phyloP scores from a whole-genome alignment of 176 grass and related monocot species.

The Elaeis guineensis region DNA sequence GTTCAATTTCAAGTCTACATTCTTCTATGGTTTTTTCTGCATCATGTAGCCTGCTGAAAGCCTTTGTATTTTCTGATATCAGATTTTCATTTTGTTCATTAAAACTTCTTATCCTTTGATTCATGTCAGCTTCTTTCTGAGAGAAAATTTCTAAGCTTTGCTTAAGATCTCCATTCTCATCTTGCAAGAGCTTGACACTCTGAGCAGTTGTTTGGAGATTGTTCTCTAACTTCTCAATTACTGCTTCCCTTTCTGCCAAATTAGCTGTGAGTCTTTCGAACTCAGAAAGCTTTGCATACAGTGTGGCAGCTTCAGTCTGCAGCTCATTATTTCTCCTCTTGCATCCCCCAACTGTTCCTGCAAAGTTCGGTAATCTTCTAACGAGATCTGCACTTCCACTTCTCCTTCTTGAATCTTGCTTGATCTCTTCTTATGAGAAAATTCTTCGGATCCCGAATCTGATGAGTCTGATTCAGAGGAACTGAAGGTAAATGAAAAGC shows the following conservation, averaged over 20 bases:
- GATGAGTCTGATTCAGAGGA: conserved; percentile 61
- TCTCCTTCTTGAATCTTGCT: conserved; percentile 3
- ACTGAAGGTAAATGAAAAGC: conserved; percentile 25
- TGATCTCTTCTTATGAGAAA: neutral
- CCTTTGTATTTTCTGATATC: conserved; percentile 21
- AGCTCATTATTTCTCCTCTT: conserved; percentile 22
- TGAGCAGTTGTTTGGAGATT: neutral
- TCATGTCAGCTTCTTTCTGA: conserved; percentile 38
- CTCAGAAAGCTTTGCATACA: conserved; percentile 19
- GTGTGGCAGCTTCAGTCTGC: conserved; percentile 14
- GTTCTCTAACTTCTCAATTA: neutral
- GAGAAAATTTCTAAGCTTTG: conserved; percentile 15
- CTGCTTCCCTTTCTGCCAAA: conserved; percentile 10
- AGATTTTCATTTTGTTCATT: conserved; percentile 42
- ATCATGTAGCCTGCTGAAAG: conserved; percentile 16
- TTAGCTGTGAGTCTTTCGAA: conserved; percentile 4
- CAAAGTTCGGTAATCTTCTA: conserved; percentile 9
- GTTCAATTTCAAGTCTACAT: conserved; percentile 9
- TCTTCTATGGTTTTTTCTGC: conserved; percentile 14
- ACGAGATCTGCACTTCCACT: conserved; percentile 8
- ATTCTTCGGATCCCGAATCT: conserved; percentile 46
- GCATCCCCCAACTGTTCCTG: conserved; percentile 8
- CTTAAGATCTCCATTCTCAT: conserved; percentile 18
- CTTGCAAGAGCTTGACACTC: conserved; percentile 8
- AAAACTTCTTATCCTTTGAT: conserved; percentile 18